These are phyloP conservation scores for Rhododendron kiyosumense DNA, from an alignment of 148 eudicot species.

Conservation along the genomic window DNA sequence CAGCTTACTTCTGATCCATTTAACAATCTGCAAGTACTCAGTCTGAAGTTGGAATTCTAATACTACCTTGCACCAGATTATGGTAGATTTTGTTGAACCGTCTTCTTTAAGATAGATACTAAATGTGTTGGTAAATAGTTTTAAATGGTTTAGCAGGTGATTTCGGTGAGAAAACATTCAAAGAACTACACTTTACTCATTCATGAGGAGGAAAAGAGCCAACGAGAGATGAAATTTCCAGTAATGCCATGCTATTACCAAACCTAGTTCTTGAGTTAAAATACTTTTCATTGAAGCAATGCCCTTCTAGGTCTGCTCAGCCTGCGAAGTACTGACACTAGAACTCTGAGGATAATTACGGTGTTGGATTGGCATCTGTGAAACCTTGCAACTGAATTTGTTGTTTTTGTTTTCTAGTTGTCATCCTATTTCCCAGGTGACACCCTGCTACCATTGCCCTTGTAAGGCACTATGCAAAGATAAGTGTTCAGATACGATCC, in stretches of 20 bases:
- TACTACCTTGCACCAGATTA: neutral
- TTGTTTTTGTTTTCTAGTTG: neutral
- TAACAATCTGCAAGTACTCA: neutral
- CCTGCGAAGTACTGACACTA: neutral
- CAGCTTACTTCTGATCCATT: neutral
- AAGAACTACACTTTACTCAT: neutral
- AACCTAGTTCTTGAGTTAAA: neutral
- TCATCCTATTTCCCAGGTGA: neutral
- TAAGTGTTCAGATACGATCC: neutral
- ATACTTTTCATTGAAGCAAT: neutral
- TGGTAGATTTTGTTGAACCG: neutral
- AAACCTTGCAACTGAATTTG: neutral
- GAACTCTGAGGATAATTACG: neutral
- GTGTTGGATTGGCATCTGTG: neutral
- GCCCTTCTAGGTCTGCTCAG: neutral
- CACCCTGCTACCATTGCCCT: neutral
- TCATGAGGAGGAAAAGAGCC: neutral
- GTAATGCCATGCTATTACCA: neutral
- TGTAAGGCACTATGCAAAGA: neutral
- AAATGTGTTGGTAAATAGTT: neutral
- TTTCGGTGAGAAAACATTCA: neutral
- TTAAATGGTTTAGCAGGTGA: neutral
- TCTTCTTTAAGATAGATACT: neutral
- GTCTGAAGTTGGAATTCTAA: neutral
- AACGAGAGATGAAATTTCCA: neutral